Evolutionary conservation across 495 filamentous ascomycete species (phyloP).

Genomic region (Penicillium macrosclerotiorum): DNA sequence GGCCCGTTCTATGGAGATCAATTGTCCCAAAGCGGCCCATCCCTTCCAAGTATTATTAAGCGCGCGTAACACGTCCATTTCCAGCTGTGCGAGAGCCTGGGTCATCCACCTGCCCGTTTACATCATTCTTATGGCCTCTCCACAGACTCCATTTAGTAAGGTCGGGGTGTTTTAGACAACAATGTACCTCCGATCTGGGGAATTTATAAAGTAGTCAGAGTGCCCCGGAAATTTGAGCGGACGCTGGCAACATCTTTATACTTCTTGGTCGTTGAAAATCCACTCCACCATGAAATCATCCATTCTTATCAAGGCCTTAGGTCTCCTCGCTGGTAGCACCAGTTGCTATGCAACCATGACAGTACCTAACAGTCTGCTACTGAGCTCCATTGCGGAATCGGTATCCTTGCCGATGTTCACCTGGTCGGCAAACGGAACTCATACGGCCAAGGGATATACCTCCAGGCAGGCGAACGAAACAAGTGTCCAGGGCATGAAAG

Average conservation of each 20-base stretch:
- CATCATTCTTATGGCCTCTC: slow-evolving; percentile 11
- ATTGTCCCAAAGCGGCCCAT: not conserved
- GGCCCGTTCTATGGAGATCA: slow-evolving; percentile 4
- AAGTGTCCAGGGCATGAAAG: slow-evolving; percentile 14
- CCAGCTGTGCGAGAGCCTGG: not conserved
- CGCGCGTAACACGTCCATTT: slow-evolving; percentile 13
- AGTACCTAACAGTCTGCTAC: slow-evolving; percentile 18
- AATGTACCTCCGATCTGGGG: slow-evolving; percentile 7
- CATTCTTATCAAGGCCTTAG: slow-evolving; percentile 10
- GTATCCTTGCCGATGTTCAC: slow-evolving; percentile 22
- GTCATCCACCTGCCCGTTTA: not conserved
- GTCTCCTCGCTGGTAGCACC: slow-evolving; percentile 7
- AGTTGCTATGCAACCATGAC: slow-evolving; percentile 13
- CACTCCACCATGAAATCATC: slow-evolving; percentile 9
- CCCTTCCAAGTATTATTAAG: slow-evolving; percentile 8
- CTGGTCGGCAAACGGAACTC: slow-evolving; percentile 30
- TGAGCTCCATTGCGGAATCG: slow-evolving; percentile 14
- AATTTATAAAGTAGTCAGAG: slow-evolving; percentile 7
- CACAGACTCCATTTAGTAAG: slow-evolving; percentile 2
- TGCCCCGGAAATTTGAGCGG: not conserved
- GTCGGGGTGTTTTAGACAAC: not conserved
- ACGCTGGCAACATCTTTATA: not conserved
- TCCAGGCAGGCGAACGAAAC: slow-evolving; percentile 14
- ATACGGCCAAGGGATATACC: slow-evolving; percentile 26
- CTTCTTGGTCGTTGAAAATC: not conserved